Conservation (phyloP, 495 filamentous ascomycete species). For the Durotheca rogersii region DNA sequence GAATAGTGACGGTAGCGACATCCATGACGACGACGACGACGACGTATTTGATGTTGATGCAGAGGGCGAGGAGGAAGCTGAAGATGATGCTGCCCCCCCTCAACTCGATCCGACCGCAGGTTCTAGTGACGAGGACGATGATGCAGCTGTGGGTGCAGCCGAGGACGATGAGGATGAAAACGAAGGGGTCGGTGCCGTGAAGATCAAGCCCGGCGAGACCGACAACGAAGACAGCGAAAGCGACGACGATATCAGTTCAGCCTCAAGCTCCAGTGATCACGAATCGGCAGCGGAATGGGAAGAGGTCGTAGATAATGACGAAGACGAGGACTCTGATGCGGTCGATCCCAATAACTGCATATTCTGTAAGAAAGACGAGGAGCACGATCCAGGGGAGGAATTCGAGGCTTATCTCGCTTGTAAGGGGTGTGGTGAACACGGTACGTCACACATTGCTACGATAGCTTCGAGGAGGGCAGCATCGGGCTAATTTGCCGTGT, state of each 20-base stretch:
- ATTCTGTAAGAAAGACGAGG: slow-evolving; percentile 80
- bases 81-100: slow-evolving; percentile 41
- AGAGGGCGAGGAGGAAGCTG: slow-evolving; percentile 45
- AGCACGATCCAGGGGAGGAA: slow-evolving; percentile 81
- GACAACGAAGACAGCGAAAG: slow-evolving; percentile 49
- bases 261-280: slow-evolving; percentile 50
- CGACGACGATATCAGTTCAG: slow-evolving; percentile 34
- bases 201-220: slow-evolving; percentile 60
- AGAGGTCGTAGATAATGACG: slow-evolving; percentile 65
- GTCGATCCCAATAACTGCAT: slow-evolving; percentile 67
- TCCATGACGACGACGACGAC: slow-evolving; percentile 48
- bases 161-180: slow-evolving; percentile 53
- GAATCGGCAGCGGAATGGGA: slow-evolving; percentile 67
- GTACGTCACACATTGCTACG: slow-evolving; percentile 56
- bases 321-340: slow-evolving; percentile 59
- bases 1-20: slow-evolving; percentile 42
- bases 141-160: slow-evolving; percentile 35
- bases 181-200: slow-evolving; percentile 75
- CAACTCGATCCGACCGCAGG: slow-evolving; percentile 7
- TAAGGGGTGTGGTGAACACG: slow-evolving; percentile 79
- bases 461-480: slow-evolving; percentile 30
- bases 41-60: slow-evolving; percentile 37
- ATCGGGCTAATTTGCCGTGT: slow-evolving; percentile 43
- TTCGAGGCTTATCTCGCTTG: slow-evolving; percentile 86
- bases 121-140: slow-evolving; percentile 41